A percentile compares a stretch with the other conserved stretches of the same genome.
Conservation (phyloP, 495 filamentous ascomycete genomes). For the Aspergillus carlsbadensis region DNA sequence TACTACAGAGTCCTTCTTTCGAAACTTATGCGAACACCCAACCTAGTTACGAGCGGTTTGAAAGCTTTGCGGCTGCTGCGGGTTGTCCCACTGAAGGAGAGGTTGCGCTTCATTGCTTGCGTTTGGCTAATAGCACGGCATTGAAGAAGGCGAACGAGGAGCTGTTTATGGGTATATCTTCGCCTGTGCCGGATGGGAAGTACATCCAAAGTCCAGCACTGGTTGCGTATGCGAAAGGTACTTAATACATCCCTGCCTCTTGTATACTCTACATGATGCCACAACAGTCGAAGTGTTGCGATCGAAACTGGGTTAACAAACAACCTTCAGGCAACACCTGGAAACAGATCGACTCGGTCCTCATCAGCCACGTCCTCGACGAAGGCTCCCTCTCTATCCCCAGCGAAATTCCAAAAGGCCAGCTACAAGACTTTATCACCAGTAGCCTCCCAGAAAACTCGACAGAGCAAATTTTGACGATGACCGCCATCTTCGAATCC, state of each 20-base stretch:
- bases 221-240: constrained; percentile 41
- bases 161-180: constrained; percentile 35
- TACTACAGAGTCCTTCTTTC: constrained; percentile 51
- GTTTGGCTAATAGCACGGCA: constrained; percentile 40
- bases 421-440: too few species aligned
- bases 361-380: constrained; percentile 40
- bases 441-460: too few species aligned
- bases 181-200: constrained; percentile 43
- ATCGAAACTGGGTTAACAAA: too few species aligned
- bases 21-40: constrained; percentile 26
- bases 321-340: constrained; percentile 38
- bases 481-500: too few species aligned
- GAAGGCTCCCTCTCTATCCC: constrained; percentile 35
- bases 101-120: constrained; percentile 24
- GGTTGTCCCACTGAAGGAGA: constrained; percentile 20
- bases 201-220: constrained; percentile 44
- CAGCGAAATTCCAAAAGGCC: too few species aligned
- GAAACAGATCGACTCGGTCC: constrained; percentile 33
- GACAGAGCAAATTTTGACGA: too few species aligned
- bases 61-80: too few species aligned
- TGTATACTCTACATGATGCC: too few species aligned
- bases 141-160: constrained; percentile 16
- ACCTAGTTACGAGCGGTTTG: too few species aligned
- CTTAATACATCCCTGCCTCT: too few species aligned
- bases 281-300: too few species aligned